phyloP scores from a whole-genome alignment of 345 rosid species.

The Mangifera indica region DNA sequence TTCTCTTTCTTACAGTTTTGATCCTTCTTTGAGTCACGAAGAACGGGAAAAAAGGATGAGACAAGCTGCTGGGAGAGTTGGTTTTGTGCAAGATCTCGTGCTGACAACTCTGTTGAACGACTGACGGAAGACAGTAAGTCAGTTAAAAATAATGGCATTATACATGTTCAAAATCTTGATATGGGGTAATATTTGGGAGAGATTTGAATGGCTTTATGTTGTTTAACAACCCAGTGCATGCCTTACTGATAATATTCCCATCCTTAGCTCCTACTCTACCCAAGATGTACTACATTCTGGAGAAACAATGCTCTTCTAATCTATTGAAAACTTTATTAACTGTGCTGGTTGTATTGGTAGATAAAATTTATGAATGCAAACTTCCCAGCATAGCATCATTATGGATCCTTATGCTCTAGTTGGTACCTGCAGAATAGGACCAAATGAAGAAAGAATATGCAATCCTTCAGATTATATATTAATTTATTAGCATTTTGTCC shows the following conservation, averaged over 20 bases:
- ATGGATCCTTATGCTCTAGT: neutral
- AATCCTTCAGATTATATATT: neutral
- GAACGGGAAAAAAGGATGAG: conserved; percentile 54
- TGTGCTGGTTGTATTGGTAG: neutral
- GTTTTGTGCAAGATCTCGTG: conserved; percentile 53
- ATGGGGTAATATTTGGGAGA: conserved; percentile 21
- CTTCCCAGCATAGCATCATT: conserved; percentile 14
- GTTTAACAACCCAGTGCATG: conserved; percentile 5
- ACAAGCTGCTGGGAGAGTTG: conserved; percentile 53
- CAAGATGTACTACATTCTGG: conserved; percentile 21
- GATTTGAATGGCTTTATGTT: conserved; percentile 6
- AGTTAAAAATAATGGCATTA: conserved; percentile 27
- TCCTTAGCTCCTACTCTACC: conserved; percentile 12
- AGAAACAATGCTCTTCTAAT: conserved; percentile 21
- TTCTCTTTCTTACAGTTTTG: conserved; percentile 39
- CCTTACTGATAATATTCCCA: conserved; percentile 15
- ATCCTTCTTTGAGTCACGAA: conserved; percentile 54
- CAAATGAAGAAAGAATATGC: neutral
- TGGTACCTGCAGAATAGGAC: neutral
- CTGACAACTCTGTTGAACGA: conserved; percentile 41
- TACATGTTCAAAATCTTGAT: conserved; percentile 18
- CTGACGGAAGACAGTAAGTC: conserved; percentile 29
- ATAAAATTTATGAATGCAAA: neutral
- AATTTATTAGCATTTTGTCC: neutral
- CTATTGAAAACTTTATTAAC: conserved; percentile 18